These are phyloP conservation scores for Phytophthora syringae DNA, from an alignment of 352 stramenopile species.

Conservation along the genomic window DNA sequence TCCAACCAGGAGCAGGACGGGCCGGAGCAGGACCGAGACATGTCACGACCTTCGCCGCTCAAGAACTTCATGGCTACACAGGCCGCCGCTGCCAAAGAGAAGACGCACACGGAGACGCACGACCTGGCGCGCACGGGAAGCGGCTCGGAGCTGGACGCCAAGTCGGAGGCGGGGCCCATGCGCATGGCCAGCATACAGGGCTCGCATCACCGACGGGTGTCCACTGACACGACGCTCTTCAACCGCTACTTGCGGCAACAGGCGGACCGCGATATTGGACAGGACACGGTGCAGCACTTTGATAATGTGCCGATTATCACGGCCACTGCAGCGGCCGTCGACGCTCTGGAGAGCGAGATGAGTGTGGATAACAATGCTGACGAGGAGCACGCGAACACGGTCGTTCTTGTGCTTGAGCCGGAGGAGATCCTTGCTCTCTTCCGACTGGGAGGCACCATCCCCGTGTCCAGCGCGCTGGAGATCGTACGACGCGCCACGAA, in stretches of 20 bases:
- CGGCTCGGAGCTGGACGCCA: slow-evolving; percentile 30
- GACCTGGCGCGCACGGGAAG: slow-evolving; percentile 24
- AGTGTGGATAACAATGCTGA: slow-evolving; percentile 43
- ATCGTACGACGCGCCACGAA: slow-evolving; percentile 66
- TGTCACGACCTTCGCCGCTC: slow-evolving; percentile 22
- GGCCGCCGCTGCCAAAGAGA: slow-evolving; percentile 18
- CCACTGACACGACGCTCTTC: slow-evolving; percentile 76
- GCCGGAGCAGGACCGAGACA: slow-evolving; percentile 14
- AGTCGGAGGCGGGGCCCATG: slow-evolving; percentile 58
- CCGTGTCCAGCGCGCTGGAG: slow-evolving; percentile 56
- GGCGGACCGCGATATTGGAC: slow-evolving; percentile 60
- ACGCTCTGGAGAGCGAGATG: slow-evolving; percentile 40
- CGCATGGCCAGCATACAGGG: slow-evolving; percentile 59
- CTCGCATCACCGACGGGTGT: slow-evolving; percentile 71
- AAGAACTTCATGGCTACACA: slow-evolving; percentile 41
- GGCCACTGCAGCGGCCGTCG: slow-evolving; percentile 16
- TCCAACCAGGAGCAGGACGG: slow-evolving; percentile 41
- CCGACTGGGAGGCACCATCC: slow-evolving; percentile 48
- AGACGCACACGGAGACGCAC: slow-evolving; percentile 20
- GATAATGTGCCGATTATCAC: slow-evolving; percentile 52
- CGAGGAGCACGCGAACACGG: slow-evolving; percentile 19
- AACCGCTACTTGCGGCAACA: slow-evolving; percentile 66
- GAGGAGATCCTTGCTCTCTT: slow-evolving; percentile 41
- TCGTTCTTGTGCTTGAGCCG: slow-evolving; percentile 34
- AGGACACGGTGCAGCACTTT: slow-evolving; percentile 67